phyloP scores from a whole-genome alignment of 2,329 filamentous ascomycete species.

The Ophiostoma himal-ulmi region DNA sequence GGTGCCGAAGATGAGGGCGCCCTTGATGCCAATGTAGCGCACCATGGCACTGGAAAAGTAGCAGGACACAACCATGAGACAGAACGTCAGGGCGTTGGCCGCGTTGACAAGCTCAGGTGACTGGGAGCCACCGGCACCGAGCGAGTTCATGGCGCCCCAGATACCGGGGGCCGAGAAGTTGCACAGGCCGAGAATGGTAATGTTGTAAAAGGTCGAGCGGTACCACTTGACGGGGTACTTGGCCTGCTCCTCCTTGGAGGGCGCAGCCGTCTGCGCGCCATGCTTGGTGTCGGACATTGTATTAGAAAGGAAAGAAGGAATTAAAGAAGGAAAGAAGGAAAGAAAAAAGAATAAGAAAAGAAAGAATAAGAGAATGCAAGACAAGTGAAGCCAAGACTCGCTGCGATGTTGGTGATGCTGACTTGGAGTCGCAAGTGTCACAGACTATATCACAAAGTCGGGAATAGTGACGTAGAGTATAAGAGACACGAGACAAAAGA shows the following conservation, averaged over 20 bases:
- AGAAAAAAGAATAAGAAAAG: no score
- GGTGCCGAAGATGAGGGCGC: slow-evolving; percentile 64
- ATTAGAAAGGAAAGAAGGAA: not conserved
- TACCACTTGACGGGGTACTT: slow-evolving; percentile 51
- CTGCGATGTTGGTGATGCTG: not conserved
- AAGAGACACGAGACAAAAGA: not conserved
- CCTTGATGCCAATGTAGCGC: slow-evolving; percentile 63
- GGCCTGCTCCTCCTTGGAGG: slow-evolving; percentile 23
- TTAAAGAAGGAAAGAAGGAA: not conserved
- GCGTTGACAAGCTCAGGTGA: slow-evolving; percentile 62
- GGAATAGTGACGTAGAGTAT: not conserved
- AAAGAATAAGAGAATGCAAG: not conserved
- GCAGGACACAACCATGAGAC: slow-evolving; percentile 57
- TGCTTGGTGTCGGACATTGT: slow-evolving; percentile 17
- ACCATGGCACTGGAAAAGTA: slow-evolving; percentile 59
- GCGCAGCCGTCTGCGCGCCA: slow-evolving; percentile 15
- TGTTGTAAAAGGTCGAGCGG: slow-evolving; percentile 66
- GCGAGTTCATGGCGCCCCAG: slow-evolving; percentile 67
- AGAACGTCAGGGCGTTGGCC: slow-evolving; percentile 66
- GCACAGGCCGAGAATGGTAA: slow-evolving; percentile 63
- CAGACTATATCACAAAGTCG: not conserved
- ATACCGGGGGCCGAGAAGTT: slow-evolving; percentile 66
- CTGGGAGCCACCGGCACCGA: slow-evolving; percentile 63
- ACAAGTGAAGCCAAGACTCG: not conserved
- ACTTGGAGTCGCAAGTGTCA: not conserved